phyloP scores from a whole-genome alignment of 352 stramenopile species.

The Pythium guiyangense region DNA sequence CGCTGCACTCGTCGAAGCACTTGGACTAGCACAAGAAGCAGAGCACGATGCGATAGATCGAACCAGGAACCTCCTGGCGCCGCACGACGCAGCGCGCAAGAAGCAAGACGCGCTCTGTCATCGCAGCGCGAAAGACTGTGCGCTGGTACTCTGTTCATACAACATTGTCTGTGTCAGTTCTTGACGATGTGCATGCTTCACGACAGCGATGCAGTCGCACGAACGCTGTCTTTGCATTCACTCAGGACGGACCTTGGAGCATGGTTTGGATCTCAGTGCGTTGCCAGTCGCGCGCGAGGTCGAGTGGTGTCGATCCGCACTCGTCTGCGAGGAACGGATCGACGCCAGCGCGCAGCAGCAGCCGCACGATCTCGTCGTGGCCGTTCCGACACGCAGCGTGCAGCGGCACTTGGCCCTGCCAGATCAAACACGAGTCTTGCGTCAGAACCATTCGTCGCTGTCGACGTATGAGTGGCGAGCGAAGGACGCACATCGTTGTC shows the following conservation, averaged over 20 bases:
- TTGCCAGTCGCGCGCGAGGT: constrained; percentile 58
- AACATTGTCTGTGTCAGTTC: neutral
- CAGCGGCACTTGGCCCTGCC: constrained; percentile 43
- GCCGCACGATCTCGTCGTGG: constrained; percentile 37
- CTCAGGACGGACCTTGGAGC: constrained; percentile 25
- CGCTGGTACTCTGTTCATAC: constrained; percentile 5
- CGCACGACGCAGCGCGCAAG: neutral
- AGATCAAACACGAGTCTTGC: neutral
- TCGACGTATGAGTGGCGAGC: neutral
- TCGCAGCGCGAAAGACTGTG: constrained; percentile 5
- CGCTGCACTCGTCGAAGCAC: neutral
- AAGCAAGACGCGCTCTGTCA: constrained; percentile 2
- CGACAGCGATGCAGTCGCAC: neutral
- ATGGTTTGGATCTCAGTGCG: constrained; percentile 43
- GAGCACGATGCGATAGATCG: constrained; percentile 10
- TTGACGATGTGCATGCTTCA: neutral
- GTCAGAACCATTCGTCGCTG: neutral
- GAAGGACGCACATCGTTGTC: constrained; percentile 33
- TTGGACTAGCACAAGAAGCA: constrained; percentile 11
- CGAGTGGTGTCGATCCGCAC: constrained; percentile 36
- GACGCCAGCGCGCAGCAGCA: constrained; percentile 26
- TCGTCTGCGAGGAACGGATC: constrained; percentile 48
- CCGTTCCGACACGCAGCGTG: constrained; percentile 58
- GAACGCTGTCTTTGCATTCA: neutral
- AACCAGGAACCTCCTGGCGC: constrained; percentile 4